Evolutionary conservation across 805 yeast species (phyloP).

Genomic region (Priceomyces haplophilus): DNA sequence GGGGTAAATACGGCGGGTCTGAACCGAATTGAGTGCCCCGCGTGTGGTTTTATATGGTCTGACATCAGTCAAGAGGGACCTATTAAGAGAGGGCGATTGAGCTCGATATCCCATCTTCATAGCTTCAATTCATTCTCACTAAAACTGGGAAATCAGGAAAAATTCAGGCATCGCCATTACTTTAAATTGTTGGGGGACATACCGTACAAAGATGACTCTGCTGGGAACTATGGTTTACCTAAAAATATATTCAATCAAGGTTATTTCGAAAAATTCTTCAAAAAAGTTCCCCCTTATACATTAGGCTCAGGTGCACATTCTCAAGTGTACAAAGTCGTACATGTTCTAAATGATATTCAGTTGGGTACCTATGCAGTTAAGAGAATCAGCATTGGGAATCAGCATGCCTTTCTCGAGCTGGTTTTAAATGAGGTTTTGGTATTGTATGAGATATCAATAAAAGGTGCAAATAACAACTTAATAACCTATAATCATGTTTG

Average conservation of each 20-base stretch:
- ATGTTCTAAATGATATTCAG: constrained; percentile 64
- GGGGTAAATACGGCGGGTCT: background rate
- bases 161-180: constrained; percentile 36
- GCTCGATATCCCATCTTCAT: background rate
- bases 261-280: constrained; percentile 72
- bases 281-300: constrained; percentile 45
- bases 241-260: constrained; percentile 72
- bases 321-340: constrained; percentile 79
- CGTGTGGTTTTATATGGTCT: constrained; percentile 29
- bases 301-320: constrained; percentile 87
- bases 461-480: constrained; percentile 51
- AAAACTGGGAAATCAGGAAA: constrained; percentile 1
- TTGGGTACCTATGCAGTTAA: constrained; percentile 83
- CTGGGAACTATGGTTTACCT: constrained; percentile 33
- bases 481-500: constrained; percentile 89
- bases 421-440: constrained; percentile 78
- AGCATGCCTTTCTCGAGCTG: constrained; percentile 61
- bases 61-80: constrained; percentile 8
- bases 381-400: constrained; percentile 79
- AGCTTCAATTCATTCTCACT: background rate
- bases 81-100: constrained; percentile 1
- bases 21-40: constrained; percentile 22
- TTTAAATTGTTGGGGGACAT: constrained; percentile 32
- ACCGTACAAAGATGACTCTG: constrained; percentile 13
- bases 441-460: constrained; percentile 49